phyloP scores from a whole-genome alignment of 768 basidiomycete species.

The Obba rivulosa region DNA sequence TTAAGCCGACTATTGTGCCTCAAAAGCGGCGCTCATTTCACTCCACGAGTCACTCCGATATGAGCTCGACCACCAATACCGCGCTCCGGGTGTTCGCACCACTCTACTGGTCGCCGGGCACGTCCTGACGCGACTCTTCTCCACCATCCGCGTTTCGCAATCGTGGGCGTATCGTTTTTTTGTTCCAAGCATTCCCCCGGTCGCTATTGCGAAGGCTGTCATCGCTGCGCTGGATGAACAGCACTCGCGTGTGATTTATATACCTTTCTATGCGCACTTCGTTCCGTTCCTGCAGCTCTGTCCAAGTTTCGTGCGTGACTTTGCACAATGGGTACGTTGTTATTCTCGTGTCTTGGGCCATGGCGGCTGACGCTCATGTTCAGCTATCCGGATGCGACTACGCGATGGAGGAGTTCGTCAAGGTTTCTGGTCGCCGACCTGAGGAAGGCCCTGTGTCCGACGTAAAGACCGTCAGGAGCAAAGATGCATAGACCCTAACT shows the following conservation, averaged over 20 bases:
- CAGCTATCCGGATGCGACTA: constrained; percentile 68
- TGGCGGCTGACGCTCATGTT: background rate
- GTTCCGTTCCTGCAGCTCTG: constrained; percentile 48
- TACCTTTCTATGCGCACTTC: constrained; percentile 71
- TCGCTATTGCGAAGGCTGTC: constrained; percentile 74
- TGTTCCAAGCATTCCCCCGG: constrained; percentile 66
- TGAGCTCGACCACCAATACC: constrained; percentile 82
- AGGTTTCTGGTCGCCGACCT: constrained; percentile 52
- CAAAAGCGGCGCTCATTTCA: constrained; percentile 83
- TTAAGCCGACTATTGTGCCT: constrained; percentile 86
- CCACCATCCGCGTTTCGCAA: constrained; percentile 44
- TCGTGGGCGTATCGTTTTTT: constrained; percentile 62
- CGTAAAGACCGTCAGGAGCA: background rate
- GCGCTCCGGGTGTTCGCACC: constrained; percentile 75
- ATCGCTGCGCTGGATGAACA: constrained; percentile 79
- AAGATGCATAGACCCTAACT: background rate
- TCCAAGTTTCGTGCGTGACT: constrained; percentile 72
- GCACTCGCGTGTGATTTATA: constrained; percentile 61
- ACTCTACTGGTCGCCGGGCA: constrained; percentile 83
- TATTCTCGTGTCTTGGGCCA: background rate
- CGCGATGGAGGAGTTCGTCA: constrained; percentile 64
- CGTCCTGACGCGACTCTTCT: constrained; percentile 75
- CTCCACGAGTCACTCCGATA: constrained; percentile 82
- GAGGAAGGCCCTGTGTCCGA: constrained; percentile 42
- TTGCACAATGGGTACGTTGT: constrained; percentile 63